Conservation (phyloP, 306 rosid species). For the Sicyos edulis region DNA sequence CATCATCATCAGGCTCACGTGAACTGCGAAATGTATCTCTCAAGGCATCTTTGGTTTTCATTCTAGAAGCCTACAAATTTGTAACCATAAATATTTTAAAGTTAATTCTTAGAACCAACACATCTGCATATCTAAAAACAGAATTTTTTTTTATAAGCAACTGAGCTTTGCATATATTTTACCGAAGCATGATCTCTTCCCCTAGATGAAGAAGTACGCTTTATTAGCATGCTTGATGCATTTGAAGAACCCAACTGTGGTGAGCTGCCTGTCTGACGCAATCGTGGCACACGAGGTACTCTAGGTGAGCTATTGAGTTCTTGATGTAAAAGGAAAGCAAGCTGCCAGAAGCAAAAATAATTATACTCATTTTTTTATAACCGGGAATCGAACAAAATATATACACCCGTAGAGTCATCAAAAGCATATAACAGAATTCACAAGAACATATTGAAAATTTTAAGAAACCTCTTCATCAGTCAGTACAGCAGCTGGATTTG, state of each 20-base stretch:
- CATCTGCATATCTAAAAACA: background rate
- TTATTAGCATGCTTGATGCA: conserved; percentile 64
- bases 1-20: conserved; percentile 65
- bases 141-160: background rate
- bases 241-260: conserved; percentile 73
- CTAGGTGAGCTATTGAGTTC: conserved; percentile 95
- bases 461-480: conserved; percentile 89
- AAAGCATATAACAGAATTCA: background rate
- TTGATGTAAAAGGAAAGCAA: conserved; percentile 88
- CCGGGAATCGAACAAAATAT: background rate
- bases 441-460: conserved; percentile 18
- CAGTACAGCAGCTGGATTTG: conserved; percentile 59
- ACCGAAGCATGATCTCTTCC: conserved; percentile 77
- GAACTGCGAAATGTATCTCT: conserved; percentile 60
- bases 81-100: conserved; percentile 6
- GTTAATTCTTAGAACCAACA: conserved; percentile 3
- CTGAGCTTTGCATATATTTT: conserved; percentile 20
- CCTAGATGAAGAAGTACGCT: conserved; percentile 62
- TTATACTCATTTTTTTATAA: background rate
- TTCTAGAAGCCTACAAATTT: conserved; percentile 51
- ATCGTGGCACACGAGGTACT: conserved; percentile 97
- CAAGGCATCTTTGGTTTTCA: conserved; percentile 69
- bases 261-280: conserved; percentile 67
- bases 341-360: conserved; percentile 38
- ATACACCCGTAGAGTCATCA: conserved; percentile 8